phyloP scores from a whole-genome alignment of 768 basidiomycete genomes.

The Boletus reticulatus region DNA sequence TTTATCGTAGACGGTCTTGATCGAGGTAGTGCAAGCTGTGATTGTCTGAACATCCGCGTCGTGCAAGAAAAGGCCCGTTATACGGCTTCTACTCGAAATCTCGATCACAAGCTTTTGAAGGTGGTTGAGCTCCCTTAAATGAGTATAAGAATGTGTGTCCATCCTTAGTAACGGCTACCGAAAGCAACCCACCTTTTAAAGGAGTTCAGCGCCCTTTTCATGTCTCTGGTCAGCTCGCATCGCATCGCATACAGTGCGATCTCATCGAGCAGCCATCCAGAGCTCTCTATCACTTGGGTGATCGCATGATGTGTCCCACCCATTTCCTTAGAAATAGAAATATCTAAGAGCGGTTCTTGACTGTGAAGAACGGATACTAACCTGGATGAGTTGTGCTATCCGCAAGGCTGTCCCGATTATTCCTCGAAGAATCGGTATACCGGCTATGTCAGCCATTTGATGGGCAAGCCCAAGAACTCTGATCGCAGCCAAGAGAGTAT shows the following conservation, averaged over 20 bases:
- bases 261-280: slow-evolving; percentile 15
- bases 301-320: slow-evolving; percentile 12
- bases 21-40: slow-evolving; percentile 6
- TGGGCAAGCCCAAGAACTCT: slow-evolving; percentile 3
- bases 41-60: slow-evolving; percentile 9
- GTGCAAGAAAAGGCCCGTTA: slow-evolving; percentile 6
- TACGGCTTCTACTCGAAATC: not conserved
- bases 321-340: slow-evolving; percentile 6
- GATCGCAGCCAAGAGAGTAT: slow-evolving; percentile 1
- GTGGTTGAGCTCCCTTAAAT: slow-evolving; percentile 5
- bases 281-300: slow-evolving; percentile 8
- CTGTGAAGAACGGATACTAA: not conserved
- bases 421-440: slow-evolving; percentile 3
- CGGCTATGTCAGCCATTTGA: slow-evolving; percentile 4
- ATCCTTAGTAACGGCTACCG: no score
- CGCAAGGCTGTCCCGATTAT: slow-evolving; percentile 8
- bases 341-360: not conserved
- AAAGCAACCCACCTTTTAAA: slow-evolving; percentile 5
- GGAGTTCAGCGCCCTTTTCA: not conserved
- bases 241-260: slow-evolving; percentile 1
- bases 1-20: slow-evolving; percentile 6
- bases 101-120: slow-evolving; percentile 7
- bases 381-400: slow-evolving; percentile 10
- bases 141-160: not conserved
- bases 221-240: not conserved